Conservation (phyloP, 345 rosid species). For the Corchorus olitorius region DNA sequence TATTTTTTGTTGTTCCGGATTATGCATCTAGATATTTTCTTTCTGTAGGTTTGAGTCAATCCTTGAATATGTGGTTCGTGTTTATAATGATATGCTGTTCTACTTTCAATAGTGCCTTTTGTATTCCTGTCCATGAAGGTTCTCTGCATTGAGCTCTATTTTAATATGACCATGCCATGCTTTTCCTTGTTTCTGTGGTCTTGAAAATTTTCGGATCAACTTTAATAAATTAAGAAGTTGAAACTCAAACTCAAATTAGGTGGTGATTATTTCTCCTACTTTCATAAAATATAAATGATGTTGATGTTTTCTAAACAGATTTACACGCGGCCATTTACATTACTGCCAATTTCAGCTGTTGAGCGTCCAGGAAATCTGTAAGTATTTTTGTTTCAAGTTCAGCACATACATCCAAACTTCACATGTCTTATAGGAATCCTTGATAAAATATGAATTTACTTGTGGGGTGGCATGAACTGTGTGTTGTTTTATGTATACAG, state of each 20-base stretch:
- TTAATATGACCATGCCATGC: background rate
- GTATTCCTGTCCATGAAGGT: background rate
- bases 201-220: too few species aligned
- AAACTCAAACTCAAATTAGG: background rate
- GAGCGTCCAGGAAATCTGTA: constrained; percentile 84
- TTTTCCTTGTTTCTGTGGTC: background rate
- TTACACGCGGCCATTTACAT: constrained; percentile 62
- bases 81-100: background rate
- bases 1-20: constrained; percentile 7
- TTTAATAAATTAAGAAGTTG: too few species aligned
- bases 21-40: background rate
- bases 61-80: background rate
- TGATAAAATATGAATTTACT: background rate
- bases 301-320: constrained; percentile 44
- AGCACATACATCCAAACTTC: background rate
- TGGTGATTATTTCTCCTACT: background rate
- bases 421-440: background rate
- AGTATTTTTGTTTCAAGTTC: constrained; percentile 31
- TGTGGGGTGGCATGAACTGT: background rate
- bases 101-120: background rate
- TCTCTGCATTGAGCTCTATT: background rate
- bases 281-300: background rate
- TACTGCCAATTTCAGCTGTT: constrained; percentile 73
- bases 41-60: background rate
- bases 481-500: background rate